Evolutionary conservation across 163 green algal genomes (phyloP).

Genomic region (Trebouxiophyceae sp.): DNA sequence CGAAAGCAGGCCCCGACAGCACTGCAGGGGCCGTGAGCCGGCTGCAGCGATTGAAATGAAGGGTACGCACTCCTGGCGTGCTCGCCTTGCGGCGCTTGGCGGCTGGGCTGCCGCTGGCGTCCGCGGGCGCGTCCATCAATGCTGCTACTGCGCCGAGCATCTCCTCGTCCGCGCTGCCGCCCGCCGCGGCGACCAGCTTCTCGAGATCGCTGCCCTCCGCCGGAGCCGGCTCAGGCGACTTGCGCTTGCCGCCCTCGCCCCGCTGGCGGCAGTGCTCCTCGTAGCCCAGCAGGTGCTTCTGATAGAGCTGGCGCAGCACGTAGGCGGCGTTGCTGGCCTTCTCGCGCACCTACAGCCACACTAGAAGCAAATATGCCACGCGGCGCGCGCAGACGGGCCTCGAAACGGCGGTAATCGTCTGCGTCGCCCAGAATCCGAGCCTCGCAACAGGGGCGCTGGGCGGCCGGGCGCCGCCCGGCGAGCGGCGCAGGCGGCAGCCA

Average conservation of each 20-base stretch:
- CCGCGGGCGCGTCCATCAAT: neutral
- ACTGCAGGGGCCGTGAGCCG: too few species aligned
- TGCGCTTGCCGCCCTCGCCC: conserved; percentile 3
- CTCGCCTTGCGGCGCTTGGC: neutral
- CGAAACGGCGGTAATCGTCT: too few species aligned
- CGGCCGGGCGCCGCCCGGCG: too few species aligned
- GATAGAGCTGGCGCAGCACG: conserved; percentile 63
- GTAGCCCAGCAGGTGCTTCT: conserved; percentile 68
- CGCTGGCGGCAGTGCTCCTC: conserved; percentile 49
- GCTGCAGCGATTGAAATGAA: too few species aligned
- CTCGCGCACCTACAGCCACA: conserved; percentile 42
- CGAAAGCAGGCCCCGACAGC: too few species aligned
- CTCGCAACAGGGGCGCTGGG: too few species aligned
- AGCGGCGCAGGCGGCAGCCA: too few species aligned
- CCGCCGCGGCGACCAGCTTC: neutral
- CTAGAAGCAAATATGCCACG: too few species aligned
- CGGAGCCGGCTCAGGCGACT: neutral
- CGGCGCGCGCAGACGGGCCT: too few species aligned
- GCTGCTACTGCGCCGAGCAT: conserved; percentile 35
- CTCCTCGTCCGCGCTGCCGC: conserved; percentile 26
- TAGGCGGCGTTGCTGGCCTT: conserved; percentile 50
- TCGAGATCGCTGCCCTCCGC: neutral
- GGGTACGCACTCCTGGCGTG: too few species aligned
- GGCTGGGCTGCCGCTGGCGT: too few species aligned
- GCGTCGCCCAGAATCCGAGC: too few species aligned